A percentile compares a stretch with the other conserved stretches of the same genome.
These are phyloP conservation scores for Symbiodinium natans DNA, from an alignment of 73 alveolate genomes.

Conservation along the genomic window DNA sequence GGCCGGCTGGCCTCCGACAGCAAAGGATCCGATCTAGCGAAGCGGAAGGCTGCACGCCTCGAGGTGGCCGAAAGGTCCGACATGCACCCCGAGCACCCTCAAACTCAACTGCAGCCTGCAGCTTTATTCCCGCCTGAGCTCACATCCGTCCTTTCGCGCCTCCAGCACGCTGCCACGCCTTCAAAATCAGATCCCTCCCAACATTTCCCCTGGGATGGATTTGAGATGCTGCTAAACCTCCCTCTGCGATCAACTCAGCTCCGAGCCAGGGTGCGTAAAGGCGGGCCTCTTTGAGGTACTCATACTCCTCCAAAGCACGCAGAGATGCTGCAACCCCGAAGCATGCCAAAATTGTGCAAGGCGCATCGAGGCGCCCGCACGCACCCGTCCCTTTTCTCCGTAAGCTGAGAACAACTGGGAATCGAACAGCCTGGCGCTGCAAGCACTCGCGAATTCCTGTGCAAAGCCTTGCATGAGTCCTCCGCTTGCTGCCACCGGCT, in stretches of 20 bases:
- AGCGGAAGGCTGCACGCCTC: constrained; percentile 87
- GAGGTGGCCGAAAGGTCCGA: not conserved
- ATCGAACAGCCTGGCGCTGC: too few relatives aligned
- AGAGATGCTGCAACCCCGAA: not conserved
- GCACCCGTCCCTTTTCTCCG: too few relatives aligned
- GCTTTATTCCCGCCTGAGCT: constrained; percentile 35
- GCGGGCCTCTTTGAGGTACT: constrained; percentile 87
- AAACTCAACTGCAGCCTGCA: not conserved
- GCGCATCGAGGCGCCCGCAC: too few relatives aligned
- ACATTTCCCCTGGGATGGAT: not conserved
- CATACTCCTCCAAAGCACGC: constrained; percentile 31
- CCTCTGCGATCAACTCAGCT: not conserved
- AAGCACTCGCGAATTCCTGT: too few relatives aligned
- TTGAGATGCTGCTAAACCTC: not conserved
- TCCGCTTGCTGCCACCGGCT: too few relatives aligned
- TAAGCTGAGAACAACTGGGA: too few relatives aligned
- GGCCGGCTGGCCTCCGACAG: constrained; percentile 18
- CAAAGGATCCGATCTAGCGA: constrained; percentile 52
- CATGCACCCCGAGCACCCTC: not conserved
- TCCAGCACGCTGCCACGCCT: constrained; percentile 84
- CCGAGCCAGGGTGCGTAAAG: constrained; percentile 57
- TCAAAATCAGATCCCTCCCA: not conserved
- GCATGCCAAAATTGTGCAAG: not conserved
- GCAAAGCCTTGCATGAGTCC: too few relatives aligned
- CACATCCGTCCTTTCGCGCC: constrained; percentile 83